Evolutionary conservation across 1,139 yeast genomes (phyloP), one percentile per base, ranked within the genome.

Genomic region (Arxiozyma bovina): DNA sequence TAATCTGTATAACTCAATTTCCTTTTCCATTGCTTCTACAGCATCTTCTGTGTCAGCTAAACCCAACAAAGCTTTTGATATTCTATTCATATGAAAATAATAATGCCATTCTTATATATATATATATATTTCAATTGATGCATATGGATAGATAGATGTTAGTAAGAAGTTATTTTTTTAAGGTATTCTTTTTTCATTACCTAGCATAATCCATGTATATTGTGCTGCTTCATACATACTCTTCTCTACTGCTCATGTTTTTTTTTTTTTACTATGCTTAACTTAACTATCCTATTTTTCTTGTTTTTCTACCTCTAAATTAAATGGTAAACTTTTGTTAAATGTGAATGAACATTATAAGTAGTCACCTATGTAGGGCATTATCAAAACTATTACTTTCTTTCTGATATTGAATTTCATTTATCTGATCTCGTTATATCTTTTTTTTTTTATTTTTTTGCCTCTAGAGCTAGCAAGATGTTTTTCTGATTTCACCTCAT

Each of bases 11-110:
- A 69, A 59, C 58, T 76, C 88, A 18, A 80, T 78, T 45, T 82
- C 80, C 54, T 75, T 73, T 58, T 83, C 89, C 22, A 81, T 80
- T 43, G 64, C 61, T 54, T 77, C 83, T 75, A 82, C 76, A 49
- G 77, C 75, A 50, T 73, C 73, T 64, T 83, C 88, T 63, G 83
- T 77, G 23, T 73, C 73, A 5, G 87, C 83, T 53, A 83, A 69
- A 34, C 71, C 71, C 30, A 60, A 60, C 44, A 74, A 66, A 9
- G 72, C 70, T 4, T 64, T 60, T 25, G 66, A 59, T 22, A 54
- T 56, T 50, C 56, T 55, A 46, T 21, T 23, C 25, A 21, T 15
- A 30, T 22, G 9, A 21, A 34, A 3, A 34, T 34, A 15, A 34
- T 34, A 34, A 34, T 34, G n/a, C 12, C 8, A 34, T 12, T 8